These are phyloP conservation scores for Tylopilus sp. DNA, from an alignment of 768 basidiomycete species.

Conservation along the genomic window DNA sequence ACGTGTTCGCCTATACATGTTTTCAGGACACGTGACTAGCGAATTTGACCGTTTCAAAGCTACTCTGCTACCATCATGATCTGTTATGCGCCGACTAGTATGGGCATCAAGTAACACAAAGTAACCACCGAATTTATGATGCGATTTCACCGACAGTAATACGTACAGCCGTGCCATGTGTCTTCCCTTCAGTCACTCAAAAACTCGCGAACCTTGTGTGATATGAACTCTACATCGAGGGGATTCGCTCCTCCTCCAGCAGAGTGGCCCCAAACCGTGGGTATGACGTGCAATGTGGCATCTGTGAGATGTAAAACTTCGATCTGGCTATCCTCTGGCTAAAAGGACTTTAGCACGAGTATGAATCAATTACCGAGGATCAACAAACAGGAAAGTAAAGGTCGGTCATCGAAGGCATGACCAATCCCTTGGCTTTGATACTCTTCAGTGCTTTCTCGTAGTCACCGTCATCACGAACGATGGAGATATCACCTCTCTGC, in stretches of 20 bases:
- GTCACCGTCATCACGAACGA: constrained; percentile 43
- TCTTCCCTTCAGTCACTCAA: constrained; percentile 28
- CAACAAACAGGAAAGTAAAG: constrained; percentile 51
- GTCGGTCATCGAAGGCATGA: constrained; percentile 61
- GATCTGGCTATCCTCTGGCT: constrained; percentile 56
- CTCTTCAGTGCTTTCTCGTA: constrained; percentile 38
- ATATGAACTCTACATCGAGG: constrained; percentile 40
- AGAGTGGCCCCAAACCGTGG: constrained; percentile 57
- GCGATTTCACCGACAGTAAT: background rate
- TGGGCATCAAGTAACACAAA: background rate
- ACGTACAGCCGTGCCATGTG: background rate
- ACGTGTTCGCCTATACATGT: background rate
- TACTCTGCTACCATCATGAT: too few relatives aligned
- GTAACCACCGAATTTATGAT: background rate
- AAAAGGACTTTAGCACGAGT: background rate
- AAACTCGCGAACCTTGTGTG: constrained; percentile 40
- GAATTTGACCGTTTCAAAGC: too few relatives aligned
- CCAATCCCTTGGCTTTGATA: constrained; percentile 51
- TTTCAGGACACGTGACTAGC: constrained; percentile 22
- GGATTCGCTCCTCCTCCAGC: constrained; percentile 45
- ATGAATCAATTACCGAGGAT: background rate
- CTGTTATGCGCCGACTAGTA: too few relatives aligned
- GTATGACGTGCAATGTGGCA: constrained; percentile 48
- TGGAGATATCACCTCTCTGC: constrained; percentile 51
- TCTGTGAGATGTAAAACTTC: constrained; percentile 44